Evolutionary conservation across 495 filamentous ascomycete genomes (phyloP).

Genomic region (Trypethelium eluteriae): DNA sequence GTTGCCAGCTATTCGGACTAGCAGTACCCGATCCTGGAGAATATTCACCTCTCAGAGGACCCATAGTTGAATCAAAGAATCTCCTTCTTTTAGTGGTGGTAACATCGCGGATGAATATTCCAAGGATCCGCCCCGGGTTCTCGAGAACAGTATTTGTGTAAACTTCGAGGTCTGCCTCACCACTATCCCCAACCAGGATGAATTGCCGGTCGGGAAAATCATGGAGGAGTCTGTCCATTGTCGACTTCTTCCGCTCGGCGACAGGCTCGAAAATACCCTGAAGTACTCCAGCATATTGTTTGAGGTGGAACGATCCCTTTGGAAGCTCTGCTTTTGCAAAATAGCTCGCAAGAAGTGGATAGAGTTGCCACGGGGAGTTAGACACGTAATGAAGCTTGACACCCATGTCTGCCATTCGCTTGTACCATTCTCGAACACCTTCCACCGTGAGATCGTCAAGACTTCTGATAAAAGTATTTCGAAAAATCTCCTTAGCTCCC

Average conservation of each 20-base stretch:
- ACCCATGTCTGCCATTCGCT: constrained; percentile 62
- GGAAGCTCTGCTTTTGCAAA: constrained; percentile 76
- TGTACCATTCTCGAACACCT: constrained; percentile 88
- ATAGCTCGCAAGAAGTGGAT: constrained; percentile 73
- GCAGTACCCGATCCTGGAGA: constrained; percentile 17
- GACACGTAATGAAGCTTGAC: constrained; percentile 87
- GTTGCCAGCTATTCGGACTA: not conserved
- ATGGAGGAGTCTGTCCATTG: constrained; percentile 71
- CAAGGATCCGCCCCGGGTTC: constrained; percentile 73
- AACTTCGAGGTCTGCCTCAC: constrained; percentile 92
- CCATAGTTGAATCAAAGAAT: constrained; percentile 70
- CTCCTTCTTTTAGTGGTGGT: constrained; percentile 61
- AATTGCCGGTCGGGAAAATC: constrained; percentile 90
- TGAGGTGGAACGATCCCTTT: constrained; percentile 82
- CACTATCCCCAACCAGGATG: constrained; percentile 87
- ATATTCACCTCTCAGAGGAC: constrained; percentile 31
- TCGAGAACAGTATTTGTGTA: constrained; percentile 86
- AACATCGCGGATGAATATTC: constrained; percentile 89
- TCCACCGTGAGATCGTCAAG: constrained; percentile 70
- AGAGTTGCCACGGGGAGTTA: constrained; percentile 94
- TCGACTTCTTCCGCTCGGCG: constrained; percentile 82
- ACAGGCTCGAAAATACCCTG: constrained; percentile 98
- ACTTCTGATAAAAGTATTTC: constrained; percentile 88
- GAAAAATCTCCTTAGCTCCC: constrained; percentile 87
- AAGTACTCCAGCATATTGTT: constrained; percentile 90